Percentiles rank a stretch among this genome's conserved stretches.
Evolutionary conservation across 371 early-diverging fungal species (phyloP).

Genomic region (Saksenaea oblongispora): DNA sequence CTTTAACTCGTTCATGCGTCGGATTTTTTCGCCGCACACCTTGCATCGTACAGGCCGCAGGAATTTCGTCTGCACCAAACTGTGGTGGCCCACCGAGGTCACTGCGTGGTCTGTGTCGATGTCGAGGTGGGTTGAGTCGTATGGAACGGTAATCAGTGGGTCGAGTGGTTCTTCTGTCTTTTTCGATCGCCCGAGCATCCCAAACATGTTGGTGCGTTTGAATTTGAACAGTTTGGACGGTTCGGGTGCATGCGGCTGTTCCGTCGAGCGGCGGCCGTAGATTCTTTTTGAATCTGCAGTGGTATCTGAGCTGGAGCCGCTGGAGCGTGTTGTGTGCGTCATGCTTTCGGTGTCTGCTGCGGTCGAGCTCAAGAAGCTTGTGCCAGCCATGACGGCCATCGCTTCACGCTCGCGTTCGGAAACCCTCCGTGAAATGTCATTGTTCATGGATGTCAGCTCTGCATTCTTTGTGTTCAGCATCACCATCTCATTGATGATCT

Average conservation of each 20-base stretch:
- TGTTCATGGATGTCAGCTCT: constrained; percentile 54
- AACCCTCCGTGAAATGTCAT: constrained; percentile 51
- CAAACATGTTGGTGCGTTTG: constrained; percentile 31
- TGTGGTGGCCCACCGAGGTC: constrained; percentile 34
- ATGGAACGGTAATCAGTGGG: constrained; percentile 27
- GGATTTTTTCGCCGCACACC: constrained; percentile 82
- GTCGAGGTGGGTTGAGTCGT: constrained; percentile 16
- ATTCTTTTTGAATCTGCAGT: background rate
- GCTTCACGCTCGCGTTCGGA: constrained; percentile 42
- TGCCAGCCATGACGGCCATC: constrained; percentile 37
- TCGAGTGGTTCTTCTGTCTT: constrained; percentile 18
- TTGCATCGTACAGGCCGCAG: constrained; percentile 80
- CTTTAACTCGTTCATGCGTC: constrained; percentile 77
- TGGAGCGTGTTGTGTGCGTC: background rate
- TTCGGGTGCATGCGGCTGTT: constrained; percentile 33
- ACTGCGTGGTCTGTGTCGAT: background rate
- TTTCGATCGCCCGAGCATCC: constrained; percentile 16
- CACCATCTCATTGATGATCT: constrained; percentile 52
- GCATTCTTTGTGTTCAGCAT: constrained; percentile 56
- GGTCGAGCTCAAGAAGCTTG: constrained; percentile 18
- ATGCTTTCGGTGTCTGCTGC: background rate
- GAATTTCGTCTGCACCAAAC: constrained; percentile 61
- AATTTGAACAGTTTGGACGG: constrained; percentile 48
- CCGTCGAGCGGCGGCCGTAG: constrained; percentile 14
- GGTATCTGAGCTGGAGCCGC: background rate